Percentiles rank a stretch among this genome's conserved stretches.
These are phyloP conservation scores for Eucalyptus caleyi DNA, from an alignment of 345 rosid species.

Conservation along the genomic window DNA sequence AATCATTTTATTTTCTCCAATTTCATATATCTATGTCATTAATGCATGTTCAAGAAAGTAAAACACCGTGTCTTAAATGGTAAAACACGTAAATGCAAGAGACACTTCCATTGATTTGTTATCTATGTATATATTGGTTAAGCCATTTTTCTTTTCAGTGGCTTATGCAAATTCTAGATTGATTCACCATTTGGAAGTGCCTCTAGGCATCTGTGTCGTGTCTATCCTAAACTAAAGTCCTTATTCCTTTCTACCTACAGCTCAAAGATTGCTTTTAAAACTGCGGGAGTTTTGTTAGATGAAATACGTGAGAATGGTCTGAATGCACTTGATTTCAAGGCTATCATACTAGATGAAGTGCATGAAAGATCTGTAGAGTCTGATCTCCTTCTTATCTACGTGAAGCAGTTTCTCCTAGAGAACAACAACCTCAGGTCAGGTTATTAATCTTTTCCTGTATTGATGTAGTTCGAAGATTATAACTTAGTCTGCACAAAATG, in stretches of 20 bases:
- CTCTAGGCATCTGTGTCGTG: neutral
- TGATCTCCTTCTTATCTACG: slow-evolving; percentile 77
- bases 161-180: neutral
- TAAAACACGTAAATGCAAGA: neutral
- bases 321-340: slow-evolving; percentile 76
- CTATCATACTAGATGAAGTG: slow-evolving; percentile 90
- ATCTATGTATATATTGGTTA: neutral
- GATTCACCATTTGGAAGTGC: neutral
- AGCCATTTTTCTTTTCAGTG: neutral
- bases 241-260: slow-evolving; percentile 20
- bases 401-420: slow-evolving; percentile 76
- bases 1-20: neutral
- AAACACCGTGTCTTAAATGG: neutral
- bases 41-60: neutral
- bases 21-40: neutral
- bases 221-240: neutral
- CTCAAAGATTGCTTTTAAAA: slow-evolving; percentile 78
- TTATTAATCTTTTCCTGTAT: neutral
- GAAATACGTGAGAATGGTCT: slow-evolving; percentile 83
- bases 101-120: neutral
- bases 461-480: neutral
- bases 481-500: neutral
- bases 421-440: slow-evolving; percentile 60
- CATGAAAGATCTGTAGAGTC: slow-evolving; percentile 97
- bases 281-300: slow-evolving; percentile 88